Conservation (phyloP, 345 rosid genomes). For the Eutrema japonicum region DNA sequence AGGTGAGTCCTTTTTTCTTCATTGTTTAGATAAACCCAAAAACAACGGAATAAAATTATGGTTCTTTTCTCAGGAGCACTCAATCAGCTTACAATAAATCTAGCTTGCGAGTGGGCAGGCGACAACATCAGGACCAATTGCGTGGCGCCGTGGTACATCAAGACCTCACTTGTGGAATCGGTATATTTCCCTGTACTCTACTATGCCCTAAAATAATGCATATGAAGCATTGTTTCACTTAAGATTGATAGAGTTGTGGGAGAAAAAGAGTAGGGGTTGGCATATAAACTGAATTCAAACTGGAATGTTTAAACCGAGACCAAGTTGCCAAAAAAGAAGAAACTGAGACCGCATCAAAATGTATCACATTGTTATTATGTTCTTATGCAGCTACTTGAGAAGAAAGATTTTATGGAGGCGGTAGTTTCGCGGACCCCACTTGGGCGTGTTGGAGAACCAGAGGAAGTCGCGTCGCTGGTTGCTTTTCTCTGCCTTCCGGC, state of each 20-base stretch:
- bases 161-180: constrained; percentile 71
- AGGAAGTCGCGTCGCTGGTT: constrained; percentile 73
- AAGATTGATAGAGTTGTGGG: constrained; percentile 1
- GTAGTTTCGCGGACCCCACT: constrained; percentile 70
- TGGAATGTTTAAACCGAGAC: background rate
- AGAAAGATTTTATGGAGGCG: constrained; percentile 52
- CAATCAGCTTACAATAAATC: constrained; percentile 76
- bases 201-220: background rate
- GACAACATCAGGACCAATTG: constrained; percentile 83
- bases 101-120: constrained; percentile 94
- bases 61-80: constrained; percentile 60
- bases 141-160: constrained; percentile 89
- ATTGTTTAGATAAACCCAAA: background rate
- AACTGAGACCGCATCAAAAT: background rate
- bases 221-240: constrained; percentile 13
- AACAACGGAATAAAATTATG: background rate
- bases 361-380: background rate
- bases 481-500: constrained; percentile 83
- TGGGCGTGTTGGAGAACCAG: constrained; percentile 76
- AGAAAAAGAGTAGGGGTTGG: background rate
- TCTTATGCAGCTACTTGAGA: constrained; percentile 56
- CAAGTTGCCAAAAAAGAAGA: too few species aligned
- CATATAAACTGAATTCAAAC: background rate
- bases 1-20: constrained; percentile 49
- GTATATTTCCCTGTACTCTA: constrained; percentile 46